These are phyloP conservation scores for Penicillium canariense DNA, from an alignment of 495 filamentous ascomycete species.

Conservation along the genomic window DNA sequence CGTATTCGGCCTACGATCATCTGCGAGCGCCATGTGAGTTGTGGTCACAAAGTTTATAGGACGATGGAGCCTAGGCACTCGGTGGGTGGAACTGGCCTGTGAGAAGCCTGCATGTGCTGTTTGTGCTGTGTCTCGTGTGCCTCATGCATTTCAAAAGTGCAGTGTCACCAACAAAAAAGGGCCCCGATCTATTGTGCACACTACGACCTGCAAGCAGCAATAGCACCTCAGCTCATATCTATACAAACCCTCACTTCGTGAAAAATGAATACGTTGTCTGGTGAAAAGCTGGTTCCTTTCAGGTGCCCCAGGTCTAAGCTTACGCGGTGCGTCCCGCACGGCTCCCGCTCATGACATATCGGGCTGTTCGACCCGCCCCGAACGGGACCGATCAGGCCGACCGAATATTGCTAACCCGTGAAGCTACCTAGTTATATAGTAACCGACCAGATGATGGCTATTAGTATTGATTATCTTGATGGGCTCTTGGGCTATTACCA, in stretches of 20 bases:
- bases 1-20: constrained; percentile 18
- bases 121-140: not conserved
- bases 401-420: not conserved
- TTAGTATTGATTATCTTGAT: too few species aligned
- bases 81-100: not conserved
- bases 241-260: not conserved
- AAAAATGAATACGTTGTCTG: not conserved
- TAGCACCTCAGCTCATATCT: not conserved
- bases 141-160: not conserved
- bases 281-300: not conserved
- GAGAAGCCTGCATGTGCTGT: not conserved
- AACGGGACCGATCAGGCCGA: not conserved
- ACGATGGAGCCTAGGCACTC: not conserved
- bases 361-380: not conserved
- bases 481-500: too few species aligned
- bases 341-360: constrained; percentile 4
- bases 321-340: not conserved
- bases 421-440: too few species aligned
- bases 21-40: constrained; percentile 10
- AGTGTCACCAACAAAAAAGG: not conserved
- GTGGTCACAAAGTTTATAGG: not conserved
- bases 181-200: not conserved
- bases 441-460: too few species aligned
- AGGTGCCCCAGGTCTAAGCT: not conserved
- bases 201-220: not conserved